Conservation (phyloP, 2,329 filamentous ascomycete species). For the Colletotrichum tropicale region DNA sequence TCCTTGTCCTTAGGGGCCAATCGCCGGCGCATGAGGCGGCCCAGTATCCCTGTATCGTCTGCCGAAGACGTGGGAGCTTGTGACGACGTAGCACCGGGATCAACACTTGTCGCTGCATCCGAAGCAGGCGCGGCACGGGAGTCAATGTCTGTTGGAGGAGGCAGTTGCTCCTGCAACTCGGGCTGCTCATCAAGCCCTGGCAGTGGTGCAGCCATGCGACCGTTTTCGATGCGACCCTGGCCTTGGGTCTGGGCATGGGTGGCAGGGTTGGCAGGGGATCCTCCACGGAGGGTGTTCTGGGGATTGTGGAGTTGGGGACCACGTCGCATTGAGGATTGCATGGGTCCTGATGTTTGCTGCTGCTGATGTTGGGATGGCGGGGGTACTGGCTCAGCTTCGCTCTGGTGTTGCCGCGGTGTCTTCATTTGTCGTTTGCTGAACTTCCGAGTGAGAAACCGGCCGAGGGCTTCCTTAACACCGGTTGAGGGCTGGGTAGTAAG, state of each 20-base stretch:
- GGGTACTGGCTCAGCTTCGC: neutral
- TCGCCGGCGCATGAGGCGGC: constrained; percentile 11
- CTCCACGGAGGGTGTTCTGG: constrained; percentile 12
- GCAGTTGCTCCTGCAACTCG: constrained; percentile 3
- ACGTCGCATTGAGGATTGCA: constrained; percentile 14
- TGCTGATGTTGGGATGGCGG: neutral
- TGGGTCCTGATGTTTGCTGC: neutral
- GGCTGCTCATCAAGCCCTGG: constrained; percentile 8
- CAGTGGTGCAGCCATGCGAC: constrained; percentile 7
- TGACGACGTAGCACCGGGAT: neutral
- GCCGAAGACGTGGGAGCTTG: neutral
- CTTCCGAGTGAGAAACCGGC: neutral
- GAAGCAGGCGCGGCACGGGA: neutral
- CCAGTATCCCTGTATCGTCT: constrained; percentile 6
- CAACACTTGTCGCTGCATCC: neutral
- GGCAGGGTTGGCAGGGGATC: neutral
- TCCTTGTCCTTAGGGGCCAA: constrained; percentile 5
- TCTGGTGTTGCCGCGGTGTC: neutral
- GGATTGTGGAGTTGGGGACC: constrained; percentile 19
- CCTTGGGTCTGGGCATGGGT: neutral
- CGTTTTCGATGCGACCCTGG: constrained; percentile 11
- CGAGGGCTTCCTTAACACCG: constrained; percentile 9
- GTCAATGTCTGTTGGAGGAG: neutral
- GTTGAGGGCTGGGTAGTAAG: neutral
- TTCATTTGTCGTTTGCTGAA: neutral